These are phyloP conservation scores for Phyllosticta citrichinensis DNA, from an alignment of 2,329 filamentous ascomycete species.

Conservation along the genomic window DNA sequence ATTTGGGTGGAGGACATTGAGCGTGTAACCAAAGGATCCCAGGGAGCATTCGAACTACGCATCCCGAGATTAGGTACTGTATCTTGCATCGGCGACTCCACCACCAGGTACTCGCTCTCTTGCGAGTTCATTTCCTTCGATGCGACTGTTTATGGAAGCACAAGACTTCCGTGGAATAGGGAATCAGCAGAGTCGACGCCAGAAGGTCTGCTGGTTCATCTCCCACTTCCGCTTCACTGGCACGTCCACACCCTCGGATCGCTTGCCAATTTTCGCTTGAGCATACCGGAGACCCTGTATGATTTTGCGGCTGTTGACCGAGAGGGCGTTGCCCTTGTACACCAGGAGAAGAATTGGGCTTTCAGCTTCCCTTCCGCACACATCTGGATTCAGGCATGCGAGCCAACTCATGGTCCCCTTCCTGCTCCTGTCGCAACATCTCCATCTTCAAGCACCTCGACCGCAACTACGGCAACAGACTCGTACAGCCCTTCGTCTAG, in stretches of 20 bases:
- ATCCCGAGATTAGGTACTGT: neutral
- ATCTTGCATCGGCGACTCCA: constrained; percentile 23
- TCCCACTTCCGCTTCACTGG: constrained; percentile 43
- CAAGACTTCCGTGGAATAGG: constrained; percentile 9
- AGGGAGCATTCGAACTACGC: neutral
- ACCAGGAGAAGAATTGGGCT: constrained; percentile 45
- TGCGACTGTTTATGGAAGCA: constrained; percentile 13
- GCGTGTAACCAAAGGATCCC: neutral
- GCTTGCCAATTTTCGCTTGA: constrained; percentile 28
- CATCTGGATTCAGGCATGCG: constrained; percentile 31
- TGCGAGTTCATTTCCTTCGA: constrained; percentile 5
- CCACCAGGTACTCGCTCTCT: constrained; percentile 26
- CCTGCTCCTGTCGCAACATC: constrained; percentile 29
- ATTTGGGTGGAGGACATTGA: neutral
- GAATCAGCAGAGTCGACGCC: constrained; percentile 28
- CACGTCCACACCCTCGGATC: constrained; percentile 40
- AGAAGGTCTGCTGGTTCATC: constrained; percentile 34
- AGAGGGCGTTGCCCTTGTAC: constrained; percentile 30
- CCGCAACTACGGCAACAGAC: neutral
- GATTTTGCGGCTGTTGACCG: constrained; percentile 11
- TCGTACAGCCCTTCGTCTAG: neutral
- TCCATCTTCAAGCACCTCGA: constrained; percentile 19
- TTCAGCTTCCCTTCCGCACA: constrained; percentile 35
- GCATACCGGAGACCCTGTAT: constrained; percentile 22
- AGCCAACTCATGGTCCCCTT: constrained; percentile 15